Evolutionary conservation across 164 flowering plant species (phyloP).

Genomic region (Paratinospora sagittata): DNA sequence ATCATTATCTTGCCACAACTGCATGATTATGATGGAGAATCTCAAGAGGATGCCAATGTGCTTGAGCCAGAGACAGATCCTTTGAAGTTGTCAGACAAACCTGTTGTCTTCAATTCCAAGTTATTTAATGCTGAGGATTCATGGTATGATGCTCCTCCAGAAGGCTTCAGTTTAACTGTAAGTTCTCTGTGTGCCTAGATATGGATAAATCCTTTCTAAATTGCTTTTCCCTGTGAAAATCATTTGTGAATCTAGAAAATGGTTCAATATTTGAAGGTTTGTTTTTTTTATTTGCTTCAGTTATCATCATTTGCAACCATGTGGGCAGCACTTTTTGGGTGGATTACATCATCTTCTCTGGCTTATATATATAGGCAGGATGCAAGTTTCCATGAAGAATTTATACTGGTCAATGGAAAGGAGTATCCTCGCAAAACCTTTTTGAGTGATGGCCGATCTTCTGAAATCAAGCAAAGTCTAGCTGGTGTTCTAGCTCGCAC

Average conservation of each 20-base stretch:
- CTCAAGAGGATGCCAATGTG: conserved; percentile 22
- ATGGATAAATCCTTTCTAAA: not conserved
- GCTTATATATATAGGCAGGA: conserved; percentile 82
- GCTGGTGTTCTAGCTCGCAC: conserved; percentile 67
- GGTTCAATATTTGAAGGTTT: not conserved
- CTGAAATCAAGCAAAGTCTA: conserved; percentile 73
- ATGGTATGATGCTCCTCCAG: conserved; percentile 79
- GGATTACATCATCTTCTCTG: conserved; percentile 83
- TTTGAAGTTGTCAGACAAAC: conserved; percentile 55
- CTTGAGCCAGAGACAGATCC: conserved; percentile 29
- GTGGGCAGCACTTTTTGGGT: conserved; percentile 78
- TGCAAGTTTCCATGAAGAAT: conserved; percentile 60
- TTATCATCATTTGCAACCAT: conserved; percentile 81
- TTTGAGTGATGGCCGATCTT: conserved; percentile 62
- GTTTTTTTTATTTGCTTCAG: conserved; percentile 27
- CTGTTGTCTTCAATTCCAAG: conserved; percentile 38
- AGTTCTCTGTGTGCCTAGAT: conserved; percentile 22
- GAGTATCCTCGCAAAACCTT: conserved; percentile 59
- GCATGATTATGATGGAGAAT: conserved; percentile 22
- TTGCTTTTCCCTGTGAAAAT: not conserved
- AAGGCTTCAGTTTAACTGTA: conserved; percentile 68
- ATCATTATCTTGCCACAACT: conserved; percentile 45
- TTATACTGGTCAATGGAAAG: conserved; percentile 55
- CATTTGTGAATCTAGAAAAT: not conserved
- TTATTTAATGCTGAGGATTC: conserved; percentile 55